Conservation (phyloP, 192 early-diverging fungal genomes). For the Coemansia sp. region DNA sequence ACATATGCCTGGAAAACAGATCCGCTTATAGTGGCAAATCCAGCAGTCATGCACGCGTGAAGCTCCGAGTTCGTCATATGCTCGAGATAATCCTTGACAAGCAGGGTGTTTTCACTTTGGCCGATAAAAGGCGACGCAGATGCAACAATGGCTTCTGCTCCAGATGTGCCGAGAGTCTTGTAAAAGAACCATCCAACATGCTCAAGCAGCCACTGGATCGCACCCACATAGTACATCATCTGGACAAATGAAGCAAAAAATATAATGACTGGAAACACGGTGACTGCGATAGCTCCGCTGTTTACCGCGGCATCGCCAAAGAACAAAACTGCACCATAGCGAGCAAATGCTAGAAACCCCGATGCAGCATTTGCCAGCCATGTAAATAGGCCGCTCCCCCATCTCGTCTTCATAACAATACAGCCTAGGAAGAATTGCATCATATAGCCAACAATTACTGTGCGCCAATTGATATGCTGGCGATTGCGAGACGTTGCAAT, state of each 20-base stretch:
- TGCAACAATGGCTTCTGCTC: constrained; percentile 81
- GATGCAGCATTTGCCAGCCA: constrained; percentile 64
- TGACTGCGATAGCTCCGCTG: constrained; percentile 62
- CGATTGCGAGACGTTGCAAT: constrained; percentile 63
- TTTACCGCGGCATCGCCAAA: constrained; percentile 52
- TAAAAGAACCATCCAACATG: constrained; percentile 70
- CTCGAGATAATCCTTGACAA: constrained; percentile 79
- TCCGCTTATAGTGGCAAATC: constrained; percentile 88
- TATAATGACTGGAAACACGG: constrained; percentile 80
- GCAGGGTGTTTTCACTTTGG: constrained; percentile 79
- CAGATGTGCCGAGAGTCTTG: constrained; percentile 71
- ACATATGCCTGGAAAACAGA: constrained; percentile 78
- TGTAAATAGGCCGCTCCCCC: constrained; percentile 71
- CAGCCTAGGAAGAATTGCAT: constrained; percentile 79
- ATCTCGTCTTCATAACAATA: constrained; percentile 71
- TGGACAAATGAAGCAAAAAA: constrained; percentile 88
- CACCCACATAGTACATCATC: constrained; percentile 79
- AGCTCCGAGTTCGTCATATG: constrained; percentile 84
- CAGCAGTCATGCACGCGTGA: constrained; percentile 81
- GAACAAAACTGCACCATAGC: constrained; percentile 65
- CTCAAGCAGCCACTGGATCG: constrained; percentile 75
- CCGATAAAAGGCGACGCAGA: constrained; percentile 86
- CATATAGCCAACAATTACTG: constrained; percentile 66
- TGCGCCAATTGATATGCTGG: constrained; percentile 72
- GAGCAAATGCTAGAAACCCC: constrained; percentile 67